Base-by-base conservation (phyloP, 2,329 filamentous ascomycete genomes). In the Fusarium chuoi region DNA sequence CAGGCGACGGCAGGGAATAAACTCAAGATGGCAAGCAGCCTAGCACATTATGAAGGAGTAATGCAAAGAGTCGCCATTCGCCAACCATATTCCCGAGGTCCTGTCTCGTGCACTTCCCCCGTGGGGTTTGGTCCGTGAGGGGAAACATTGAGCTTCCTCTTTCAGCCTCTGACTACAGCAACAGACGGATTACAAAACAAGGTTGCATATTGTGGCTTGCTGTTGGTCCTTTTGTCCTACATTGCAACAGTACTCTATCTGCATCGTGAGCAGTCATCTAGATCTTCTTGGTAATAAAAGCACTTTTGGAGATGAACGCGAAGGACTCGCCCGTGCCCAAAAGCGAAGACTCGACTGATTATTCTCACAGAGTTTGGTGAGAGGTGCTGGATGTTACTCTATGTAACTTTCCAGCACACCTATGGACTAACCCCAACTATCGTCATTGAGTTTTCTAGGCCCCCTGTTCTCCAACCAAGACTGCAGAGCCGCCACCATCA, bases 141-240 rank as follows among this genome's bases (percentile, higher is more conserved):
- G 59, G 60, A 65, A 59, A 52, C 48, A 70, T 56, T 38, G 66
- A 70, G 67, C 67, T 70, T 70, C 67, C 67, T 60, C 17, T 70
- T 70, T 38, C 35, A 51, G 56, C 26, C 33, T 59, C 30, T 65
- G 46, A 65, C 30, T 9, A 48, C 35, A 33, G 55, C 15, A 52
- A 44, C 26, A 20, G 33, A 26, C 33, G 28, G 33, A 63, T 64
- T 44, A 64, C 48, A 51, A 65, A 48, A 66, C 48, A 44, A 55
- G 44, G 59, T 65, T 65, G 26, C 52, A 65, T 70, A 59, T 26
- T 35, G 41, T 70, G 67, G 46, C 67, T 70, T 46, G 26, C 20
- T 35, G 35, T 41, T 51, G 64, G 39, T 49, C 44, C 51, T 38
- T 28, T 66, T 51, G 33, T 51, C 51, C 28, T 24, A 12, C 20